Base-by-base conservation (phyloP, 331 rosid species). In the Rosa hybrid region DNA sequence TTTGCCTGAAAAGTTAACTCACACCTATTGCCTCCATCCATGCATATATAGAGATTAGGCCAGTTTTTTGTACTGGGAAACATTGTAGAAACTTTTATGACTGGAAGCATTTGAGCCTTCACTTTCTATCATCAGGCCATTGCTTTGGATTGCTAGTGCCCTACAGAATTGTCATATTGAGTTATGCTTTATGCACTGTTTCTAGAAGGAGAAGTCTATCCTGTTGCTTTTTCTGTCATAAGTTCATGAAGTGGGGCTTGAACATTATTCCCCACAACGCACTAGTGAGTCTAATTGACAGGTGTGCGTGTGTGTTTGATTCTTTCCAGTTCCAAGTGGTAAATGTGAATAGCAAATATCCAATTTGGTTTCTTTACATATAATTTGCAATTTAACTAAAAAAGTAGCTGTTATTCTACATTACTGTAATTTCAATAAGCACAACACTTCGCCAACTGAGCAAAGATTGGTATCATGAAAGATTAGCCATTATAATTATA, bases 241-340 rank as follows among this genome's bases (percentile, higher is more conserved):
- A 8, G 11, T 50, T 72, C 42, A 51, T 73, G 12, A 73, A 51
- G 38, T 23, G 45, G 45, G 53, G 21, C 44, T 16, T 34, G 13
- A 41, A 39, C 49, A 16, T 68, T 53, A 12, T 21, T 14, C 65
- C 77, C 77, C 77, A 73, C 77, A 11, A 1, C 20, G 49, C 77
- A 73, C 49, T 51, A 53, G 11, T 20, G 77, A 51, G 45, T 72
- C 62, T n/a, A 27, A 17, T 72, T 4, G 45, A 54, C 3, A 18
- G 60, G 60, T 18, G 60, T 18, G 60, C 7, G 23, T 6, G 8
- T 48, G 27, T 21, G 64, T 60, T 23, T 60, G 30, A 60, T 60
- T 12, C 13, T 23, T 60, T 60, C 67, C 5, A 9, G 67, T 21
- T 9, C 7, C 41, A 7, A 63, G 25, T 59, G 30, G 67, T 59